phyloP scores from a whole-genome alignment of 169 alveolate genomes.

The Amoebophrya sp. region DNA sequence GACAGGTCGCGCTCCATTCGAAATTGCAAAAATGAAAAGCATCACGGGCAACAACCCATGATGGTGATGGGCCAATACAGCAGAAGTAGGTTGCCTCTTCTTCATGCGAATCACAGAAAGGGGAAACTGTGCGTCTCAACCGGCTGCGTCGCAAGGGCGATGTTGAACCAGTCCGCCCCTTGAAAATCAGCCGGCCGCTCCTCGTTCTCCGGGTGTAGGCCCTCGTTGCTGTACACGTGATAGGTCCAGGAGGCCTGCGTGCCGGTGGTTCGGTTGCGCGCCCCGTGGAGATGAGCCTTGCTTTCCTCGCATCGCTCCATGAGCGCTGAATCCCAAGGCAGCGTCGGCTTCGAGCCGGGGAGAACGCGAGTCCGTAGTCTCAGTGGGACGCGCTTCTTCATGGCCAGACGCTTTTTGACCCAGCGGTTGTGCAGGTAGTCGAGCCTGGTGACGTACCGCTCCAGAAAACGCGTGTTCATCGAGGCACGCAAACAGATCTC shows the following conservation, averaged over 20 bases:
- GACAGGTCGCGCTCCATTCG: too few species aligned
- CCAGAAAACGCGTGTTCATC: background rate
- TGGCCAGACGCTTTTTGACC: conserved; percentile 9
- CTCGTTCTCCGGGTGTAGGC: background rate
- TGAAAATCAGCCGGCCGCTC: background rate
- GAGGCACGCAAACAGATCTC: background rate
- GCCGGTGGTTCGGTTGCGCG: background rate
- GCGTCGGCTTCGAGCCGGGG: background rate
- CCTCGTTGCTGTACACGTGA: background rate
- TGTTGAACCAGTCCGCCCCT: background rate
- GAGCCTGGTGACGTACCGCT: background rate
- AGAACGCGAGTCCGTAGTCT: background rate
- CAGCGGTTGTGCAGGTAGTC: background rate
- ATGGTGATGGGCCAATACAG: too few species aligned
- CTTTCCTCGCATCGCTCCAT: background rate
- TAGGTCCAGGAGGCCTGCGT: background rate
- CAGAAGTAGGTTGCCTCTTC: too few species aligned
- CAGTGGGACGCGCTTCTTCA: background rate
- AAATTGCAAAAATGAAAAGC: too few species aligned
- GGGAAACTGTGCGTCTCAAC: too few species aligned
- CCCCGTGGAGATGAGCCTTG: background rate
- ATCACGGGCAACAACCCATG: too few species aligned
- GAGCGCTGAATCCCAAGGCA: background rate
- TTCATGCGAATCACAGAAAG: too few species aligned
- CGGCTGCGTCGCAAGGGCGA: background rate